Evolutionary conservation across 148 eudicot species (phyloP), one percentile per base, ranked within the genome.

Genomic region (Vaccinium myrtillus): DNA sequence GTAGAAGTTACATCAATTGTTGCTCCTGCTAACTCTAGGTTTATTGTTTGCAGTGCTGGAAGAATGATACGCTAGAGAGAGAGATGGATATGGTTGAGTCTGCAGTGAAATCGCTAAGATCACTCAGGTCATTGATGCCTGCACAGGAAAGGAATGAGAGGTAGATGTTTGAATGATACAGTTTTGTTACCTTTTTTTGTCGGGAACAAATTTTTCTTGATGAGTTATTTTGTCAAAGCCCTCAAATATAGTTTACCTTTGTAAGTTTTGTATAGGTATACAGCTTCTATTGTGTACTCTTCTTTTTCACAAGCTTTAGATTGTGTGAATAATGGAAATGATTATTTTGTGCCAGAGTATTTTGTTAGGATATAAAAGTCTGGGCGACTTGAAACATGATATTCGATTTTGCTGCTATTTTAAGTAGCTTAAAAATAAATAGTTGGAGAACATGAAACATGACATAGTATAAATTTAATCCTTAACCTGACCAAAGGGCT

Each of bases 71-170:
- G 78, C 90, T 90, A 58, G 98, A 95, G 85, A 70, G 74, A 80
- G 94, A 91, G 87, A 97, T 97, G 99, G 92, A 94, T 77, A 83
- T 92, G 76, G 84, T 94, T 56, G 95, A 92, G 84, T 90, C 92
- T 79, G 90, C 89, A 19, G 97, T 92, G 70, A 95, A 85, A 91
- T 91, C 93, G 56, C 92, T 95, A 19, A 94, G 99, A 91, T 92
- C 94, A 54, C 91, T 92, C 39, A 90, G 92, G 86, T 87, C 95
- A 16, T 84, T 67, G 75, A 77, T 96, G 91, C 94, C 97, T 86
- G 89, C 98, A 14, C 91, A 91, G 86, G 99, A 95, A 85, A 94
- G 94, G 79, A 61, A 88, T 84, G 93, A 91, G 90, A 94, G 96
- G 99, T 97, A 87, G 69, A 82, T 83, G 27, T 48, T 86, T 11